Conservation (phyloP, 2,329 filamentous ascomycete species). For the Clarireedia hainanense region DNA sequence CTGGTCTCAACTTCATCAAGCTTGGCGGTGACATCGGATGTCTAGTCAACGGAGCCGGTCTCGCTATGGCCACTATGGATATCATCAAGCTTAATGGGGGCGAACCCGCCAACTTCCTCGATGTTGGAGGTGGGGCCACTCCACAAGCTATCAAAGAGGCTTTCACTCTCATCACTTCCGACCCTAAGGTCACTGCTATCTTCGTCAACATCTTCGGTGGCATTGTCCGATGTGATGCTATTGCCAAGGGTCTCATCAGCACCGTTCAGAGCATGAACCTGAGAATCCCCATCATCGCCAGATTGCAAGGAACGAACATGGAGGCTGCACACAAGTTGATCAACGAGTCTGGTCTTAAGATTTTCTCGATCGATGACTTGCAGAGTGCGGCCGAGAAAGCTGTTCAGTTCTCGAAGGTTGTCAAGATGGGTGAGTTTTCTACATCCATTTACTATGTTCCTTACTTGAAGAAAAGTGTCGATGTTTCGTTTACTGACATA, state of each 20-base stretch:
- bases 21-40: conserved; percentile 98
- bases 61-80: conserved; percentile 99
- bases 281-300: conserved; percentile 91
- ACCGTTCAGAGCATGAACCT: conserved; percentile 93
- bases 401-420: conserved; percentile 97
- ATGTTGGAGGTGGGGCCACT: conserved; percentile 95
- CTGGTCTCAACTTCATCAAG: conserved; percentile 99
- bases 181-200: conserved; percentile 96
- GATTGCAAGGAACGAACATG: conserved; percentile 98
- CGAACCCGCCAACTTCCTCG: conserved; percentile 93
- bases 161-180: conserved; percentile 97
- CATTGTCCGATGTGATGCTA: conserved; percentile 96
- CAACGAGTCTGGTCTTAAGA: conserved; percentile 97
- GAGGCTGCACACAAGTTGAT: conserved; percentile 87
- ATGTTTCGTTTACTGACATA: conserved; percentile 9
- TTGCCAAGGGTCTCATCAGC: conserved; percentile 90
- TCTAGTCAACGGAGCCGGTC: conserved; percentile 96
- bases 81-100: conserved; percentile 99
- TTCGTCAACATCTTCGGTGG: conserved; percentile 99
- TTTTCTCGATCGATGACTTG: conserved; percentile 98
- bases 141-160: conserved; percentile 94
- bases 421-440: conserved; percentile 77
- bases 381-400: conserved; percentile 96
- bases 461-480: too few relatives aligned
- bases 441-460: conserved; percentile 19